Evolutionary conservation across 495 filamentous ascomycete species (phyloP).

Genomic region (Endocarpon pusillum): DNA sequence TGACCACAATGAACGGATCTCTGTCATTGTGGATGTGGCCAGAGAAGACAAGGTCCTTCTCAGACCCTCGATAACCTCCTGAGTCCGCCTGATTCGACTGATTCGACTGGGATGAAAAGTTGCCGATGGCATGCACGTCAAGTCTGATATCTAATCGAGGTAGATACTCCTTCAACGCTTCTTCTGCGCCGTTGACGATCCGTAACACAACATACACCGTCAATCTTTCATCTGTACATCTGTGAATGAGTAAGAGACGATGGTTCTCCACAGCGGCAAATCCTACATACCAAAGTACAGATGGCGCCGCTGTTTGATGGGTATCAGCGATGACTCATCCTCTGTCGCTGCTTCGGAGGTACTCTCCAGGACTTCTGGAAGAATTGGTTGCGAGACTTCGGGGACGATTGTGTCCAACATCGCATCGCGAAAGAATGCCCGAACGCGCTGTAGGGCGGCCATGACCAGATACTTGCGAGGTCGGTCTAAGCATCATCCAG

Average conservation of each 20-base stretch:
- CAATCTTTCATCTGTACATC: conserved; percentile 57
- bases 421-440: conserved; percentile 53
- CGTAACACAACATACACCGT: conserved; percentile 55
- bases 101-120: no score
- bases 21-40: conserved; percentile 39
- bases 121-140: conserved; percentile 55
- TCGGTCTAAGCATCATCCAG: no score
- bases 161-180: conserved; percentile 40
- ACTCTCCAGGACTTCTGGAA: conserved; percentile 39
- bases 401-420: conserved; percentile 68
- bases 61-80: conserved; percentile 26
- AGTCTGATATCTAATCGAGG: conserved; percentile 46
- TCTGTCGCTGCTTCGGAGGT: conserved; percentile 30
- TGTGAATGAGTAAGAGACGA: conserved; percentile 44
- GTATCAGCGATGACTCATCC: conserved; percentile 26
- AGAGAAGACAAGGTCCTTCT: conserved; percentile 48
- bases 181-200: conserved; percentile 44
- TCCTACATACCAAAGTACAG: conserved; percentile 53
- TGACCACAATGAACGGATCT: conserved; percentile 44
- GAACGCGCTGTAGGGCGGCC: no score
- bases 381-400: conserved; percentile 43
- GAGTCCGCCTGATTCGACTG: conserved; percentile 34
- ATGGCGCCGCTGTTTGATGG: conserved; percentile 30
- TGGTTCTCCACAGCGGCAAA: conserved; percentile 12
- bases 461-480: no score